Evolutionary conservation across 2,329 filamentous ascomycete species (phyloP), one percentile per base, ranked within the genome.

Genomic region (Sclerotinia trifoliorum): DNA sequence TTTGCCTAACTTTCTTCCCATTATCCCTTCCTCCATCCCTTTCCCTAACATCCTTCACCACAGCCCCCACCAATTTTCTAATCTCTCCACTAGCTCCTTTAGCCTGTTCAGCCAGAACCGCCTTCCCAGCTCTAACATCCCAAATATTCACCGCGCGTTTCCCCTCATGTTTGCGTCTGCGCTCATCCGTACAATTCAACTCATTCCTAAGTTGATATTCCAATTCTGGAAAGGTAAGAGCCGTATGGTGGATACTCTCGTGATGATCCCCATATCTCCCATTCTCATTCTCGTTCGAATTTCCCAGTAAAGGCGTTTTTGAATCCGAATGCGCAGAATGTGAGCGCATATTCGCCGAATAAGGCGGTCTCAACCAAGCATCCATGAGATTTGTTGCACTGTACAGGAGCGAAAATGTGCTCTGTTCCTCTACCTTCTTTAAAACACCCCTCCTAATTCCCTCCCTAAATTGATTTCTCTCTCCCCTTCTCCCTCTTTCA

Each of bases 121-220:
- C 58, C 29, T 61, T 61, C 10, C 58, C 58, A 19, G 58, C 58
- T 29, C 58, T 61, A 6, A 61, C 58, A 29, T 66, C 57, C 65
- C 65, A 66, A 29, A 66, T 66, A 42, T 66, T 66, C 2, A 66
- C 55, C 32, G 65, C 65, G 1, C 65, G 24, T 26, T 42, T 49
- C 15, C 29, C 32, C 24, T 66, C 65, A 60, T 66, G 65, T 29
- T 66, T 66, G 29, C 55, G 42, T 42, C 46, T 60, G 11, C 65
- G 35, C 29, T 66, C 65, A 11, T 60, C 65, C 4, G 42, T 61
- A 29, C 65, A 66, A 11, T 49, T 29, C 44, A 66, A 39, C 29
- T 60, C 42, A n/a, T 66, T 58, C 24, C 21, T 24, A 3, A 66
- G 32, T 32, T 66, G 65, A 24, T 60, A 35, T 44, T 66, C 51